phyloP scores from a whole-genome alignment of 2,329 filamentous ascomycete species.

The Botrytis fabae region DNA sequence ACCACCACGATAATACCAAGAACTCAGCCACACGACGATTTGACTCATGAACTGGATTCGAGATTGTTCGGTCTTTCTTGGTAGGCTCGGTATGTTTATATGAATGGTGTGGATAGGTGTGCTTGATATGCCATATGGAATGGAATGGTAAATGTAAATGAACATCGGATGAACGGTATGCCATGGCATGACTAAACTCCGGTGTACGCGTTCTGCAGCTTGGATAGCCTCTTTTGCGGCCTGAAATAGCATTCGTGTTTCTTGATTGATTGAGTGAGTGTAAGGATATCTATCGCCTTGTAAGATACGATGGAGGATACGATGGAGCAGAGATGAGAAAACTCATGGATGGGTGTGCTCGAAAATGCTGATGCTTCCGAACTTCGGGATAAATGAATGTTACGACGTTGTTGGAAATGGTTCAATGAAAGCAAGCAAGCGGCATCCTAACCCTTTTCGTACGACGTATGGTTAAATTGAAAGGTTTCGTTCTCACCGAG shows the following conservation, averaged over 20 bases:
- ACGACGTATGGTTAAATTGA: not conserved
- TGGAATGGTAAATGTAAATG: not conserved
- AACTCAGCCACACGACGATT: slow-evolving; percentile 18
- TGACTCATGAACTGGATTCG: not conserved
- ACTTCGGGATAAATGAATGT: slow-evolving; percentile 14
- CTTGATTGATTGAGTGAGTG: slow-evolving; percentile 6
- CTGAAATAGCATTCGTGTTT: not conserved
- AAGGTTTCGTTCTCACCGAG: slow-evolving; percentile 17
- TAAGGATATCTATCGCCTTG: slow-evolving; percentile 14
- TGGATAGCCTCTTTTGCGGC: not conserved
- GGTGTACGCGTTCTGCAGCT: not conserved
- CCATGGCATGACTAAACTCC: not conserved
- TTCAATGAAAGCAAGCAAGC: not conserved
- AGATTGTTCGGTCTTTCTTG: not conserved
- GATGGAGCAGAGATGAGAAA: slow-evolving; percentile 4
- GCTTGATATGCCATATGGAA: not conserved
- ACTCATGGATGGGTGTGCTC: not conserved
- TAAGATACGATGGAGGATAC: slow-evolving; percentile 1
- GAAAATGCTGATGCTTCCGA: slow-evolving; percentile 17
- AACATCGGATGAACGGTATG: slow-evolving; percentile 14
- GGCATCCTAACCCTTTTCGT: slow-evolving; percentile 12
- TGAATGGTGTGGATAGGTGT: not conserved
- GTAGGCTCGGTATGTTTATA: not conserved
- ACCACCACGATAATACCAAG: slow-evolving; percentile 1
- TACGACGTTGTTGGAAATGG: slow-evolving; percentile 7